phyloP scores from a whole-genome alignment of 148 eudicot genomes.

The Pouteria glomerata region DNA sequence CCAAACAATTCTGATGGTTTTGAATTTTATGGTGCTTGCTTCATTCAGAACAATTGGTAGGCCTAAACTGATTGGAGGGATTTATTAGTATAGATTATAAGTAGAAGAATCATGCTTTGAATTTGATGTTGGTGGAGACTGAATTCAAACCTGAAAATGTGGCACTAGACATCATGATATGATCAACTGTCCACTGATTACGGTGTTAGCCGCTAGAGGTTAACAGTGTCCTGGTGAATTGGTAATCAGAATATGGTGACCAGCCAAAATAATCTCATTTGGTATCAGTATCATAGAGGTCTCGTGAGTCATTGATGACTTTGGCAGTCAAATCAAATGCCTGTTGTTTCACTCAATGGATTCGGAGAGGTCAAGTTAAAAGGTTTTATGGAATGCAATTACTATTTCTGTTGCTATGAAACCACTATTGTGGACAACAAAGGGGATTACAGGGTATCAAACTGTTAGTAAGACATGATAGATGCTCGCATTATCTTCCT shows the following conservation, averaged over 20 bases:
- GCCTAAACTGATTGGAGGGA: too few relatives aligned
- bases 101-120: too few relatives aligned
- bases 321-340: neutral
- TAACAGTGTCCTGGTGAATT: neutral
- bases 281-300: neutral
- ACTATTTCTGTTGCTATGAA: neutral
- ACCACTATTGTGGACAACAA: neutral
- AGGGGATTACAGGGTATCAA: neutral
- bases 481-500: neutral
- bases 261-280: neutral
- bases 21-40: too few relatives aligned
- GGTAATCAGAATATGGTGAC: neutral
- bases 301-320: neutral
- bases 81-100: too few relatives aligned
- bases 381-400: neutral
- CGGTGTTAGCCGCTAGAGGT: too few relatives aligned
- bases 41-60: too few relatives aligned
- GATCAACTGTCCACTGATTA: too few relatives aligned
- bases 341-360: too few relatives aligned
- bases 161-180: too few relatives aligned
- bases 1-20: too few relatives aligned
- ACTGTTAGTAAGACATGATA: neutral
- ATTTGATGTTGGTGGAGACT: too few relatives aligned
- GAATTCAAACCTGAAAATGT: too few relatives aligned
- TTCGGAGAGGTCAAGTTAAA: neutral